These are phyloP conservation scores for Microcyclospora tardicrescens DNA, from an alignment of 2,329 filamentous ascomycete genomes.

Conservation along the genomic window DNA sequence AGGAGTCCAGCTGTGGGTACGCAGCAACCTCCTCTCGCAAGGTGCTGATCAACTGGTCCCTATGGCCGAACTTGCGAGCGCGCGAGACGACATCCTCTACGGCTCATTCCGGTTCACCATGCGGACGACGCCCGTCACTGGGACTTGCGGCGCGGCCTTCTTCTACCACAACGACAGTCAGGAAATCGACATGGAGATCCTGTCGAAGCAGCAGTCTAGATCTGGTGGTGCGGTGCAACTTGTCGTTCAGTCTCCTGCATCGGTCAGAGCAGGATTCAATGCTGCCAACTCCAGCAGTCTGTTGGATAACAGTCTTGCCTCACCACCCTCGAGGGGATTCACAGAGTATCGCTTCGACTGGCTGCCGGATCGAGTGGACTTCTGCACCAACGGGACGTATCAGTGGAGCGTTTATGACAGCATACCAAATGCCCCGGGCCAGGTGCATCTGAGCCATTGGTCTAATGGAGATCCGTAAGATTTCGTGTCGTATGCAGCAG, in stretches of 20 bases:
- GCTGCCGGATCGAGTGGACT: constrained; percentile 46
- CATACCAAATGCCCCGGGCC: constrained; percentile 45
- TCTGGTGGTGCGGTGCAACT: constrained; percentile 53
- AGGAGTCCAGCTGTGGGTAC: constrained; percentile 47
- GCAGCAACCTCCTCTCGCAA: constrained; percentile 20
- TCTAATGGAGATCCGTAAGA: constrained; percentile 53
- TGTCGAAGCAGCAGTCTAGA: constrained; percentile 40
- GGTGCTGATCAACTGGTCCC: constrained; percentile 33
- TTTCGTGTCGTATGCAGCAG: too few species aligned
- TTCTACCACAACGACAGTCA: constrained; percentile 72
- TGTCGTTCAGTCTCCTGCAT: constrained; percentile 56
- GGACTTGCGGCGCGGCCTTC: constrained; percentile 69
- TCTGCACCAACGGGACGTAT: constrained; percentile 52
- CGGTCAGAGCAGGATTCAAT: constrained; percentile 47
- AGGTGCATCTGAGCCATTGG: constrained; percentile 62
- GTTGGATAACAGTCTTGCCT: constrained; percentile 45
- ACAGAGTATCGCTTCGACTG: constrained; percentile 77
- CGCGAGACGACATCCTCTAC: constrained; percentile 50
- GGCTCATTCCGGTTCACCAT: constrained; percentile 58
- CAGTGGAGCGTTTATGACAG: constrained; percentile 40
- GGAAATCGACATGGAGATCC: constrained; percentile 71
- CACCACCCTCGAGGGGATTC: constrained; percentile 51
- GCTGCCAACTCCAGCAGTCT: constrained; percentile 48
- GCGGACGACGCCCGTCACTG: constrained; percentile 46
- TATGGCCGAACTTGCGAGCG: constrained; percentile 51